Conservation (phyloP, 2,329 filamentous ascomycete species). For the Ophiostoma sp. region DNA sequence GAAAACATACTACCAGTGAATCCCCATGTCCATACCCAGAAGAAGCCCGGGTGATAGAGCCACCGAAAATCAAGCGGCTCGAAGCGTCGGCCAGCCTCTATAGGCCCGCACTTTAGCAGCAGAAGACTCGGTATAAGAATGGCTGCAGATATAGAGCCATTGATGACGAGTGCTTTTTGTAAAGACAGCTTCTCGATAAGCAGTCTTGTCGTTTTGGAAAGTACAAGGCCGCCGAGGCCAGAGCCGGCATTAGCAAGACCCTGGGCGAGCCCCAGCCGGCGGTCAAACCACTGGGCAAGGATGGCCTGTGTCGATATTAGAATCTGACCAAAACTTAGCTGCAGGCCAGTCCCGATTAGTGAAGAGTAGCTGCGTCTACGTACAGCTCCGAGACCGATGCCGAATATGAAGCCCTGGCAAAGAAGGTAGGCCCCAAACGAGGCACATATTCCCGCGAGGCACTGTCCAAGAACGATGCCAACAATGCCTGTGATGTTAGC, state of each 20-base stretch:
- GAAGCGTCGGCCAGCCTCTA: neutral
- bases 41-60: neutral
- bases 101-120: neutral
- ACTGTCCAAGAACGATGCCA: neutral
- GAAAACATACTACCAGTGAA: neutral
- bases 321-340: neutral
- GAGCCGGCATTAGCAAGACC: neutral
- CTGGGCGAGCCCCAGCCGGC: neutral
- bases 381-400: neutral
- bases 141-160: neutral
- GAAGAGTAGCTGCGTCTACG: neutral
- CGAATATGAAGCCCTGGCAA: neutral
- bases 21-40: constrained; percentile 6
- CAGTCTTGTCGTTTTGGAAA: neutral
- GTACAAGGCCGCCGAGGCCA: neutral
- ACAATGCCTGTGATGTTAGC: neutral
- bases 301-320: neutral
- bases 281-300: neutral
- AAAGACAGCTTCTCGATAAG: neutral
- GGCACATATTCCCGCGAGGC: neutral
- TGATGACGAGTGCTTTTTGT: neutral
- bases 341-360: too few species aligned
- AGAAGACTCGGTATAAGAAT: neutral
- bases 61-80: neutral
- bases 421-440: neutral